Conservation (phyloP, 495 filamentous ascomycete species). For the Tetracladium setigerum region DNA sequence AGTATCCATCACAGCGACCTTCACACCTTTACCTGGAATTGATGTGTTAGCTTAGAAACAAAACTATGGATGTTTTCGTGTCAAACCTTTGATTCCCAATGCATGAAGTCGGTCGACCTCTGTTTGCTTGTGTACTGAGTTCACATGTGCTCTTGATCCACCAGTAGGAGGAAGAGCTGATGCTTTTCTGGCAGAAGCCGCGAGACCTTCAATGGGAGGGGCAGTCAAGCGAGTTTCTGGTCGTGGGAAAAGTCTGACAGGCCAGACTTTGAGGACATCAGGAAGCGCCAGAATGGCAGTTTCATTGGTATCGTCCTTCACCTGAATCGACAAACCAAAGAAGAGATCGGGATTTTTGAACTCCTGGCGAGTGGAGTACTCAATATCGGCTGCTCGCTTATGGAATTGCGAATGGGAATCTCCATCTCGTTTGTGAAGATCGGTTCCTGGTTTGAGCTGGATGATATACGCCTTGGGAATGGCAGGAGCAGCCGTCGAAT, state of each 20-base stretch:
- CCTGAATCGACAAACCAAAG: slow-evolving; percentile 18
- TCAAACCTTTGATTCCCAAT: slow-evolving; percentile 1
- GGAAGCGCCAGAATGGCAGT: not conserved
- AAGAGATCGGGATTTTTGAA: slow-evolving; percentile 16
- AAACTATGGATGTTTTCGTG: no score
- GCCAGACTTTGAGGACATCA: slow-evolving; percentile 3
- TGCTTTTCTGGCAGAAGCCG: not conserved
- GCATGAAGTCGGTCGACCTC: slow-evolving; percentile 7
- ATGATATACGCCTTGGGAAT: no score
- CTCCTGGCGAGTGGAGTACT: slow-evolving; percentile 16
- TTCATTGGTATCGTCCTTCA: slow-evolving; percentile 2
- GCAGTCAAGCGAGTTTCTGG: not conserved
- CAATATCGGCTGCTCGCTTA: slow-evolving; percentile 9
- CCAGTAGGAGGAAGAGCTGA: not conserved
- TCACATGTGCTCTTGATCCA: not conserved
- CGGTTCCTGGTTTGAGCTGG: no score
- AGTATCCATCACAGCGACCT: slow-evolving; percentile 8
- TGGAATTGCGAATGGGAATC: slow-evolving; percentile 13
- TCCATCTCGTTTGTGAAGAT: no score
- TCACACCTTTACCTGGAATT: slow-evolving; percentile 1
- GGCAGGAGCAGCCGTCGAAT: no score
- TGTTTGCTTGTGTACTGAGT: slow-evolving; percentile 2
- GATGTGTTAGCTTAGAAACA: no score
- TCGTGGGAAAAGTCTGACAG: slow-evolving; percentile 1
- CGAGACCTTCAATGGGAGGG: not conserved